A percentile compares a stretch with the other conserved stretches of the same genome.
Evolutionary conservation across 306 rosid species (phyloP).

Genomic region (Sophora flavescens): DNA sequence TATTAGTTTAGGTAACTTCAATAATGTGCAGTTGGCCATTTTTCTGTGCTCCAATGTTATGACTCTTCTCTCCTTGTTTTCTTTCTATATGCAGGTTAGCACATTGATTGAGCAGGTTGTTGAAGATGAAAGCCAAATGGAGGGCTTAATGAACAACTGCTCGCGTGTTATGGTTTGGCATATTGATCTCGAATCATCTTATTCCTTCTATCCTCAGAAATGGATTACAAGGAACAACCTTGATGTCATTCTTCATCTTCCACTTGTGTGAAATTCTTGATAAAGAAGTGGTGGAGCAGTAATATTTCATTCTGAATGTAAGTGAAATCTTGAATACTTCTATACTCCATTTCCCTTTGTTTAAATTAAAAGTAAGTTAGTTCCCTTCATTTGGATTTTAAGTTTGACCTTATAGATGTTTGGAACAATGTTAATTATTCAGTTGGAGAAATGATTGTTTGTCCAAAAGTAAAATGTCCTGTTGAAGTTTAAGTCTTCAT

Average conservation of each 20-base stretch:
- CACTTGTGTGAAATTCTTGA: slow-evolving; percentile 47
- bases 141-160: slow-evolving; percentile 73
- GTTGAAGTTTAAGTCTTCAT: slow-evolving; percentile 25
- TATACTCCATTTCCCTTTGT: slow-evolving; percentile 29
- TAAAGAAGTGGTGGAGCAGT: slow-evolving; percentile 41
- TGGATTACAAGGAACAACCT: slow-evolving; percentile 71
- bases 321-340: slow-evolving; percentile 39
- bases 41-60: background rate
- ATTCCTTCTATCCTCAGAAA: slow-evolving; percentile 61
- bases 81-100: slow-evolving; percentile 68
- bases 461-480: slow-evolving; percentile 1
- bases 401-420: slow-evolving; percentile 12
- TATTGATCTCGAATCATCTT: slow-evolving; percentile 55
- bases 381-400: slow-evolving; percentile 10
- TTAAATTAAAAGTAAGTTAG: slow-evolving; percentile 20
- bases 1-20: background rate
- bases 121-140: slow-evolving; percentile 96
- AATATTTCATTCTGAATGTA: slow-evolving; percentile 35
- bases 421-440: slow-evolving; percentile 2
- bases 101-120: slow-evolving; percentile 80
- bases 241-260: slow-evolving; percentile 67
- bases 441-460: slow-evolving; percentile 8
- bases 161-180: slow-evolving; percentile 86
- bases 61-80: background rate
- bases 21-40: slow-evolving; percentile 1